Conservation (phyloP, 2,329 filamentous ascomycete species). For the Colletotrichum salicis region DNA sequence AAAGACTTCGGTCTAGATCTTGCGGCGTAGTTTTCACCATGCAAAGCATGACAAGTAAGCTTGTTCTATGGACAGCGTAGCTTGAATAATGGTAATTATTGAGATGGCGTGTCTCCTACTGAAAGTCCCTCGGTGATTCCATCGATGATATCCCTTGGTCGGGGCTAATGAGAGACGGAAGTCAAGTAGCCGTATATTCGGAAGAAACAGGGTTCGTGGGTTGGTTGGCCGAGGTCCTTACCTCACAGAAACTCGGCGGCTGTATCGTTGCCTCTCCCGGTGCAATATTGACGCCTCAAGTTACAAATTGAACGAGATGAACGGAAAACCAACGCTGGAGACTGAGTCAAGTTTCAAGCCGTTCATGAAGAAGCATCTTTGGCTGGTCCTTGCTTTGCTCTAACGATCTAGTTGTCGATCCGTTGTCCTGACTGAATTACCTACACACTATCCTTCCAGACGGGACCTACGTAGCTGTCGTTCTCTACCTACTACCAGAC, state of each 20-base stretch:
- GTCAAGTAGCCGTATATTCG: not conserved
- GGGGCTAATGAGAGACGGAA: not conserved
- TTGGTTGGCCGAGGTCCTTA: conserved; percentile 1
- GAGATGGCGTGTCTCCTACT: too few species aligned
- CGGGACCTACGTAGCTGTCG: not conserved
- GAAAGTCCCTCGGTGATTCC: too few species aligned
- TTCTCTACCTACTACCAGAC: not conserved
- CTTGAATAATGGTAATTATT: too few species aligned
- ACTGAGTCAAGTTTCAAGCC: not conserved
- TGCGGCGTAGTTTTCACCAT: not conserved
- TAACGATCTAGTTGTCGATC: not conserved
- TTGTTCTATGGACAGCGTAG: not conserved
- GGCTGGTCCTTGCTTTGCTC: not conserved
- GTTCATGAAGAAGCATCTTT: not conserved
- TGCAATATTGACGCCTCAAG: not conserved
- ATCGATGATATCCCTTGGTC: not conserved
- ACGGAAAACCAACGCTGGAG: not conserved
- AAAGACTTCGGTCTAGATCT: too few species aligned
- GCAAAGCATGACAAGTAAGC: not conserved
- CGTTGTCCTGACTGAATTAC: not conserved
- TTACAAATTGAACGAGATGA: not conserved
- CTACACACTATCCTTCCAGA: not conserved
- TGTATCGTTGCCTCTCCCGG: not conserved
- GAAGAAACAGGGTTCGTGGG: conserved; percentile 20
- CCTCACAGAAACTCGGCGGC: conserved; percentile 12